These are phyloP conservation scores for Coniferiporia sulphurascens DNA, from an alignment of 1,284 basidiomycete species.

Conservation along the genomic window DNA sequence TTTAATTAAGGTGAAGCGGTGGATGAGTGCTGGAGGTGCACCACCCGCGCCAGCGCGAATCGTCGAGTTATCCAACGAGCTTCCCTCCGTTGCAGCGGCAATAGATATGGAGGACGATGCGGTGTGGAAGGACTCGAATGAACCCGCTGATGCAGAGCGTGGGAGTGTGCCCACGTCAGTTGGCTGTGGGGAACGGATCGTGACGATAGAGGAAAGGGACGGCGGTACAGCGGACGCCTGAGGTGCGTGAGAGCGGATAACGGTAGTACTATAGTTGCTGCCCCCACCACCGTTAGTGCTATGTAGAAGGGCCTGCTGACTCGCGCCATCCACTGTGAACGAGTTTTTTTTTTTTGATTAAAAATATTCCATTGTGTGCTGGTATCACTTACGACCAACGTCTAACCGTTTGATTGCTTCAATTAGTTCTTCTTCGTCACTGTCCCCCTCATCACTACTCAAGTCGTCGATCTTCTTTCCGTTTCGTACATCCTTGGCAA, in stretches of 20 bases:
- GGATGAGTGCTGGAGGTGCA: slow-evolving; percentile 49
- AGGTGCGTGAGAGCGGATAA: slow-evolving; percentile 25
- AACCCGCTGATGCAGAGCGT: slow-evolving; percentile 44
- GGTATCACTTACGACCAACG: slow-evolving; percentile 46
- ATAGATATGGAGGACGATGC: slow-evolving; percentile 52
- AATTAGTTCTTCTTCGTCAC: slow-evolving; percentile 65
- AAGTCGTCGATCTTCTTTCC: slow-evolving; percentile 25
- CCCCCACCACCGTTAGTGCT: slow-evolving; percentile 23
- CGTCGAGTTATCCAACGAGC: slow-evolving; percentile 39
- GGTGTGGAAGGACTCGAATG: slow-evolving; percentile 67
- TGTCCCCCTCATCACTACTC: slow-evolving; percentile 45
- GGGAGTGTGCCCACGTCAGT: slow-evolving; percentile 38
- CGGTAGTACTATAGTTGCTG: slow-evolving; percentile 66
- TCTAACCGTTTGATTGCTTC: slow-evolving; percentile 59
- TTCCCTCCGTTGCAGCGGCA: slow-evolving; percentile 65
- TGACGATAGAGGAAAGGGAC: slow-evolving; percentile 68
- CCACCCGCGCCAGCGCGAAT: slow-evolving; percentile 35
- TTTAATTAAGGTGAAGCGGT: slow-evolving; percentile 83
- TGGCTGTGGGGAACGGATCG: slow-evolving; percentile 52
- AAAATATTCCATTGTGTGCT: slow-evolving; percentile 31
- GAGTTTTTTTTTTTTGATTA: slow-evolving; percentile 12
- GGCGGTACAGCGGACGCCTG: slow-evolving; percentile 44
- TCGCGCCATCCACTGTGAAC: slow-evolving; percentile 28
- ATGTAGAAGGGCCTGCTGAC: slow-evolving; percentile 55
- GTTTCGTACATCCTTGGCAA: slow-evolving; percentile 49